phyloP scores from a whole-genome alignment of 176 grass and related monocot species.

The Dendrocalamus sinicus region DNA sequence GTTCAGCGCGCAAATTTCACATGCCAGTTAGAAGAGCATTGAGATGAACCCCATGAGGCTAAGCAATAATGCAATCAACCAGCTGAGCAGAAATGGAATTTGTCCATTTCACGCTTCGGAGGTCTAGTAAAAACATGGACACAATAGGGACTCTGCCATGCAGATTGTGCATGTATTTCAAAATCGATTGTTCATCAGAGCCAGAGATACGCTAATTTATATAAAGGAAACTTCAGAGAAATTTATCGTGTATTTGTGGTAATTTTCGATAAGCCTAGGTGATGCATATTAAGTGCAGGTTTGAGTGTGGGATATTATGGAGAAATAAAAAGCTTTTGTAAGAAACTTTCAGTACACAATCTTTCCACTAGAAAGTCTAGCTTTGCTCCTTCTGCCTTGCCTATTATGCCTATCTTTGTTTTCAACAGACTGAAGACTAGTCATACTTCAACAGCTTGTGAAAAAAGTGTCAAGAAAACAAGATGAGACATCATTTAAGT shows the following conservation, averaged over 20 bases:
- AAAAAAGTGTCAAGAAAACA: neutral
- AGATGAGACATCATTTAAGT: neutral
- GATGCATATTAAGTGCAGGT: neutral
- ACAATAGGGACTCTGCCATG: neutral
- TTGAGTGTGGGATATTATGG: neutral
- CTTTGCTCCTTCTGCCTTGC: neutral
- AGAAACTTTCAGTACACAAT: neutral
- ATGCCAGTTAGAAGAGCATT: neutral
- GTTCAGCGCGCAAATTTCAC: neutral
- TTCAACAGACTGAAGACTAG: neutral
- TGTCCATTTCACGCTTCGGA: neutral
- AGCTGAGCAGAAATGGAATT: neutral
- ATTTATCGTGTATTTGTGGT: neutral
- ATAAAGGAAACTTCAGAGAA: neutral
- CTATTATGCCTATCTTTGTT: neutral
- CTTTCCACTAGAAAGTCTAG: neutral
- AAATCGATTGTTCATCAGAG: neutral
- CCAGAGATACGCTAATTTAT: neutral
- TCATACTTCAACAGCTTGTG: neutral
- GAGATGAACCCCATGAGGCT: neutral
- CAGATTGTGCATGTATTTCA: neutral
- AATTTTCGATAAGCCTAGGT: neutral
- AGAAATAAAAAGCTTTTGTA: neutral
- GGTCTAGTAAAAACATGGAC: constrained; percentile 9
- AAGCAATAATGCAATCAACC: constrained; percentile 1